Evolutionary conservation across 2,329 filamentous ascomycete genomes (phyloP).

Genomic region (Helotiales sp.): DNA sequence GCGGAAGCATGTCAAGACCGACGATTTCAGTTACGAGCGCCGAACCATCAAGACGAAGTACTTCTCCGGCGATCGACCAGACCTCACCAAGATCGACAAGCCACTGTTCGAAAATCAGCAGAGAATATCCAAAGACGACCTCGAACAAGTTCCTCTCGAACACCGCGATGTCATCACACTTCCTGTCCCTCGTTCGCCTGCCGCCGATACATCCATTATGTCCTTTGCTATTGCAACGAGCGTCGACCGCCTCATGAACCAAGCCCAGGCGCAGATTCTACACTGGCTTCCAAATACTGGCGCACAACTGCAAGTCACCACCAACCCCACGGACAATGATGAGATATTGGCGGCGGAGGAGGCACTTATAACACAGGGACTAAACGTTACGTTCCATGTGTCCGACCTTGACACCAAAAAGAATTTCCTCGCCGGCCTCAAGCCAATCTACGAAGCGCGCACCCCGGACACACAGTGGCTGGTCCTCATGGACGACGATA

Average conservation of each 20-base stretch:
- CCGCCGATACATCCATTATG: conserved; percentile 24
- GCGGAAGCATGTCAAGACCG: conserved; percentile 12
- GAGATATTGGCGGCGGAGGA: conserved; percentile 15
- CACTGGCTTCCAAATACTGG: conserved; percentile 28
- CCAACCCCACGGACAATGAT: conserved; percentile 11
- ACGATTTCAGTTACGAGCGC: conserved; percentile 19
- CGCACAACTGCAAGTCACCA: conserved; percentile 22
- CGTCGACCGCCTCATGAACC: conserved; percentile 19
- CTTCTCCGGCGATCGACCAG: conserved; percentile 8
- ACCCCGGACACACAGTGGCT: conserved; percentile 28
- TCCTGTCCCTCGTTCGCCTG: conserved; percentile 15
- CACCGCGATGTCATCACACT: conserved; percentile 16
- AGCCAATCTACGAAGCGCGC: conserved; percentile 26
- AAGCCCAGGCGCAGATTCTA: conserved; percentile 23
- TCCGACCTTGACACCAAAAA: conserved; percentile 14
- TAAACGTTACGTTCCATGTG: conserved; percentile 22
- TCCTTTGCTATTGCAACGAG: conserved; percentile 29
- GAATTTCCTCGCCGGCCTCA: conserved; percentile 29
- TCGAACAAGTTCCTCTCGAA: conserved; percentile 6
- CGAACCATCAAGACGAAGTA: conserved; percentile 19
- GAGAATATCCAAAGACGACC: conserved; percentile 6
- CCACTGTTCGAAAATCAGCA: conserved; percentile 14
- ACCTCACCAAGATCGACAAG: conserved; percentile 19
- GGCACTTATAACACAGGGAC: conserved; percentile 10
- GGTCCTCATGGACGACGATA: conserved; percentile 32